Conservation (phyloP, 1,139 yeast species). For the Chernovozyma aurita region DNA sequence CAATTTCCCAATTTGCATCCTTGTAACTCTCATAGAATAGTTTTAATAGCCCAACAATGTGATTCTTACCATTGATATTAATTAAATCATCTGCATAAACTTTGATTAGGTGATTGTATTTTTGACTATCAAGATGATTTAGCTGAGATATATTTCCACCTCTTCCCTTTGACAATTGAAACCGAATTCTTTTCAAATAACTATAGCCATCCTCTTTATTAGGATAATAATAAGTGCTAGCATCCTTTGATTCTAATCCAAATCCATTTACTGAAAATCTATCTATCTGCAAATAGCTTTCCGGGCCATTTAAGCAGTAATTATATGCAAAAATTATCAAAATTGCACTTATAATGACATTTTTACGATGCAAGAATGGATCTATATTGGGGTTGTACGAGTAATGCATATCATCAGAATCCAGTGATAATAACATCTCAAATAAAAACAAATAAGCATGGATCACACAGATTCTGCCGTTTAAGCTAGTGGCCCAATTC, state of each 20-base stretch:
- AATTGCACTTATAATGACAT: constrained; percentile 49
- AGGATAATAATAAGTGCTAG: constrained; percentile 15
- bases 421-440: constrained; percentile 52
- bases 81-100: constrained; percentile 13
- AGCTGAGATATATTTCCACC: constrained; percentile 3
- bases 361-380: constrained; percentile 52
- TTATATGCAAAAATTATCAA: constrained; percentile 58
- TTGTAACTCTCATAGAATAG: constrained; percentile 35
- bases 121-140: constrained; percentile 2
- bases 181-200: constrained; percentile 33
- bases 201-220: constrained; percentile 29
- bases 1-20: constrained; percentile 51
- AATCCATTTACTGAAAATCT: neutral
- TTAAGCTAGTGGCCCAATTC: constrained; percentile 36
- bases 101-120: constrained; percentile 13
- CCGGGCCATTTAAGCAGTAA: constrained; percentile 53
- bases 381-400: constrained; percentile 47
- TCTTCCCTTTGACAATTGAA: constrained; percentile 23
- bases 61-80: constrained; percentile 17
- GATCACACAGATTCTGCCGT: constrained; percentile 37
- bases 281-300: constrained; percentile 14
- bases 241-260: neutral
- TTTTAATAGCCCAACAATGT: constrained; percentile 45
- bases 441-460: constrained; percentile 57
- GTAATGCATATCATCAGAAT: constrained; percentile 24